A percentile compares a stretch with the other conserved stretches of the same genome.
phyloP scores from a whole-genome alignment of 1,284 basidiomycete genomes.

The Somion occarium region DNA sequence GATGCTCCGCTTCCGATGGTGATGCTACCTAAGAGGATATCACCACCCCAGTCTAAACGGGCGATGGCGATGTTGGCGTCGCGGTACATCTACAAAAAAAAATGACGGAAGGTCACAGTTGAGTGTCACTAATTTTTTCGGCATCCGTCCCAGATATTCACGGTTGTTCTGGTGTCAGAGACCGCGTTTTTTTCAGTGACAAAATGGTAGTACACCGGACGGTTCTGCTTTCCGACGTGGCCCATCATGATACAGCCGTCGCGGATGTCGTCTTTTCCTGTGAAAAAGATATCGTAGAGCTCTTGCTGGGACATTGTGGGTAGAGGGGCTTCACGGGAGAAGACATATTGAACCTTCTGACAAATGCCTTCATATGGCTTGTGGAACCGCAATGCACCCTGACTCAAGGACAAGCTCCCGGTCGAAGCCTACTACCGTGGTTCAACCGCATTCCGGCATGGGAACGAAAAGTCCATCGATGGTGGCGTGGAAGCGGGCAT shows the following conservation, averaged over 20 bases:
- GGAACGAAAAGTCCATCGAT: conserved; percentile 6
- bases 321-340: neutral
- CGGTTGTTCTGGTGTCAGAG: conserved; percentile 43
- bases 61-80: conserved; percentile 53
- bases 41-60: conserved; percentile 54
- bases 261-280: conserved; percentile 61
- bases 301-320: neutral
- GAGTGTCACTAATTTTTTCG: too few species aligned
- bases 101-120: neutral
- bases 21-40: conserved; percentile 51
- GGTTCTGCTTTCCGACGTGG: conserved; percentile 33
- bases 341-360: neutral
- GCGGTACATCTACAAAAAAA: conserved; percentile 26
- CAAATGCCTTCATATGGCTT: neutral
- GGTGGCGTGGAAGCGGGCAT: conserved; percentile 6
- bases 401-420: too few species aligned
- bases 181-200: conserved; percentile 38
- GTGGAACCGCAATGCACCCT: too few species aligned
- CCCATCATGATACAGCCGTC: conserved; percentile 63
- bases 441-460: conserved; percentile 3
- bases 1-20: conserved; percentile 45
- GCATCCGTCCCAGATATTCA: conserved; percentile 25
- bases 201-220: conserved; percentile 60
- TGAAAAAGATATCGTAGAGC: conserved; percentile 59
- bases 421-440: conserved; percentile 1